phyloP scores from a whole-genome alignment of 805 yeast species.

The Cyberlindnera veronae region DNA sequence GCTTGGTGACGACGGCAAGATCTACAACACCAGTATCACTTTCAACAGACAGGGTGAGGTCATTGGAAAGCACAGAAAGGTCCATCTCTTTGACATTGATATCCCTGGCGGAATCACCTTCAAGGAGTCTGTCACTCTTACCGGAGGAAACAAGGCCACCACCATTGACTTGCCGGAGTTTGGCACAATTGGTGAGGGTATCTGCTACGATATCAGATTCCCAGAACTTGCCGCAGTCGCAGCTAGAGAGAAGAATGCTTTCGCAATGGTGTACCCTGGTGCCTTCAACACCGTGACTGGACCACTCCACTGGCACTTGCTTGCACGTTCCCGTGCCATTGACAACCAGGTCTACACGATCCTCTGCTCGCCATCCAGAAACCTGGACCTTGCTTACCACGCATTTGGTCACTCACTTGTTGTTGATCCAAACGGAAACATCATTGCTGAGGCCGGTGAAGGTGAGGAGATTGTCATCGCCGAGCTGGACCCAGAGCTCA shows the following conservation, averaged over 20 bases:
- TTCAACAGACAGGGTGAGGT: conserved; percentile 75
- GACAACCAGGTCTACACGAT: conserved; percentile 74
- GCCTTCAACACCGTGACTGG: conserved; percentile 88
- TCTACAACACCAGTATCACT: conserved; percentile 74
- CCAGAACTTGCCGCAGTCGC: conserved; percentile 76
- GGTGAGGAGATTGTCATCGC: conserved; percentile 75
- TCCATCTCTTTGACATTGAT: conserved; percentile 88
- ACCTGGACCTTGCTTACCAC: conserved; percentile 51
- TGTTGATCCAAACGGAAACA: conserved; percentile 61
- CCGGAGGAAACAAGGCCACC: conserved; percentile 82
- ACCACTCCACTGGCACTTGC: conserved; percentile 77
- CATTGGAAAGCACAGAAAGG: conserved; percentile 87
- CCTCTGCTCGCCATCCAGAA: conserved; percentile 88
- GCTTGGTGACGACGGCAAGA: conserved; percentile 45
- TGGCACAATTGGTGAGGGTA: conserved; percentile 73
- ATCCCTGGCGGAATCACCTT: conserved; percentile 92
- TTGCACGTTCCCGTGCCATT: conserved; percentile 70
- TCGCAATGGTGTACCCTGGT: conserved; percentile 81
- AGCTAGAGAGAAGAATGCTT: conserved; percentile 59
- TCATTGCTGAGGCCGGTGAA: conserved; percentile 75
- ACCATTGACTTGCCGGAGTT: conserved; percentile 40
- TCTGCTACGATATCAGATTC: conserved; percentile 80
- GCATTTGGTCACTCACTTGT: conserved; percentile 69
- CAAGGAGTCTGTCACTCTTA: conserved; percentile 74
- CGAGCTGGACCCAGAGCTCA: conserved; percentile 59